phyloP scores from a whole-genome alignment of 108 stramenopile species.

The Skeletonema potamos region DNA sequence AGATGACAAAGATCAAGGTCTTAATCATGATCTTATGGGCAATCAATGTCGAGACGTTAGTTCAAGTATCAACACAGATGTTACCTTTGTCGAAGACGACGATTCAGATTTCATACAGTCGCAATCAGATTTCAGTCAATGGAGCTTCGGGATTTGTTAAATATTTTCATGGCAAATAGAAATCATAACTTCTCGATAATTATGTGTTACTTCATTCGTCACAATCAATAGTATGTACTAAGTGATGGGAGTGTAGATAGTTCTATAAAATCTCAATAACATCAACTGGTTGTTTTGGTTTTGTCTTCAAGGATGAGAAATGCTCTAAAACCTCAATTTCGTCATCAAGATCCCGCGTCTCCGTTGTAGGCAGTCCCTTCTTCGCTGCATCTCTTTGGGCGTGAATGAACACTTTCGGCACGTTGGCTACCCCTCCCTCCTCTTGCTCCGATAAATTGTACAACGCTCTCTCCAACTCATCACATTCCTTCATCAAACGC shows the following conservation, averaged over 20 bases:
- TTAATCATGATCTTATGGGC: background rate
- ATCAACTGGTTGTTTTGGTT: conserved; percentile 4
- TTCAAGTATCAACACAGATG: background rate
- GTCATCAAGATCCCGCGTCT: conserved; percentile 9
- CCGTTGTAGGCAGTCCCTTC: conserved; percentile 26
- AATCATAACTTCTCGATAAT: background rate
- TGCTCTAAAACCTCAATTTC: conserved; percentile 28
- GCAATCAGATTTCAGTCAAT: conserved; percentile 12
- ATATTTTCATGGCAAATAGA: background rate
- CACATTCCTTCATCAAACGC: conserved; percentile 15
- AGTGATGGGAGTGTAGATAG: background rate
- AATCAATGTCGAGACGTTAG: background rate
- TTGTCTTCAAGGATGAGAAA: background rate
- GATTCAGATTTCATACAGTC: background rate
- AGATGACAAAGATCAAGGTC: background rate
- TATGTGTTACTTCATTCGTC: background rate
- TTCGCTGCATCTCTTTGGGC: conserved; percentile 34
- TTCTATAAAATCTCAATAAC: conserved; percentile 18
- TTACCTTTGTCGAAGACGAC: background rate
- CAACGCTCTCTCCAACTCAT: conserved; percentile 35
- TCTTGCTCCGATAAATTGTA: conserved; percentile 47
- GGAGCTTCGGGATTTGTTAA: conserved; percentile 25
- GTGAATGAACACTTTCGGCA: conserved; percentile 38
- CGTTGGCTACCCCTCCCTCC: conserved; percentile 37
- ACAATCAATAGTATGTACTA: background rate